Conservation (phyloP, 164 flowering plant species). For the Vitis labrusca region DNA sequence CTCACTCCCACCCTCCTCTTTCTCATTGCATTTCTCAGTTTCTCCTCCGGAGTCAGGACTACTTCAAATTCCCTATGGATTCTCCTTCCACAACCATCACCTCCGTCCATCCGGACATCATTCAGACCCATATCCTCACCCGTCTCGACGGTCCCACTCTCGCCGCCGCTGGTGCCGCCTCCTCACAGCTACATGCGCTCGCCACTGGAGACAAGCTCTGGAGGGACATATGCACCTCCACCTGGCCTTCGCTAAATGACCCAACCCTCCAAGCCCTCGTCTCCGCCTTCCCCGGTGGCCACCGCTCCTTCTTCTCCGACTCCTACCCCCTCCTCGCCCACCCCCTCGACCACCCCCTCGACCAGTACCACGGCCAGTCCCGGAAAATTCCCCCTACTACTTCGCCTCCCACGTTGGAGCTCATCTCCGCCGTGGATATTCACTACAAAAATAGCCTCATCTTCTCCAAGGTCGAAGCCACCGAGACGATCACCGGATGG, state of each 20-base stretch:
- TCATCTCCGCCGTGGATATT: slow-evolving; percentile 84
- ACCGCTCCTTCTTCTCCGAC: slow-evolving; percentile 73
- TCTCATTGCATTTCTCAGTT: too few species aligned
- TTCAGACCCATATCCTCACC: slow-evolving; percentile 60
- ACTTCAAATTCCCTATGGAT: too few species aligned
- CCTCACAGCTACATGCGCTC: slow-evolving; percentile 42
- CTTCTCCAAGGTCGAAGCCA: slow-evolving; percentile 45
- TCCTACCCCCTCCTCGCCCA: slow-evolving; percentile 44
- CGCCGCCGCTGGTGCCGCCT: slow-evolving; percentile 51
- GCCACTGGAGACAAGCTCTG: slow-evolving; percentile 56
- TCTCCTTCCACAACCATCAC: slow-evolving; percentile 1
- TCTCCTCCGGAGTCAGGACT: too few species aligned
- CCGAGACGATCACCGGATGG: slow-evolving; percentile 49
- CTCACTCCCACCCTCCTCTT: too few species aligned
- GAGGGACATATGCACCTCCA: slow-evolving; percentile 46
- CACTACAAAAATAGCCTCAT: slow-evolving; percentile 37
- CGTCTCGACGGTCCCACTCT: slow-evolving; percentile 71
- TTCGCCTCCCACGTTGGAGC: slow-evolving; percentile 9
- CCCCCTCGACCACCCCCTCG: background rate
- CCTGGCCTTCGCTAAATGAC: slow-evolving; percentile 64
- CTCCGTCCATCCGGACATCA: slow-evolving; percentile 51
- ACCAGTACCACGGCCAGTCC: slow-evolving; percentile 1
- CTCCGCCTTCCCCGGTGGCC: slow-evolving; percentile 52
- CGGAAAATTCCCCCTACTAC: too few species aligned
- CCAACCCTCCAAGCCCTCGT: slow-evolving; percentile 40